Percentiles rank a stretch among this genome's conserved stretches.
phyloP scores from a whole-genome alignment of 768 basidiomycete species.

The Leccinellum luteum region DNA sequence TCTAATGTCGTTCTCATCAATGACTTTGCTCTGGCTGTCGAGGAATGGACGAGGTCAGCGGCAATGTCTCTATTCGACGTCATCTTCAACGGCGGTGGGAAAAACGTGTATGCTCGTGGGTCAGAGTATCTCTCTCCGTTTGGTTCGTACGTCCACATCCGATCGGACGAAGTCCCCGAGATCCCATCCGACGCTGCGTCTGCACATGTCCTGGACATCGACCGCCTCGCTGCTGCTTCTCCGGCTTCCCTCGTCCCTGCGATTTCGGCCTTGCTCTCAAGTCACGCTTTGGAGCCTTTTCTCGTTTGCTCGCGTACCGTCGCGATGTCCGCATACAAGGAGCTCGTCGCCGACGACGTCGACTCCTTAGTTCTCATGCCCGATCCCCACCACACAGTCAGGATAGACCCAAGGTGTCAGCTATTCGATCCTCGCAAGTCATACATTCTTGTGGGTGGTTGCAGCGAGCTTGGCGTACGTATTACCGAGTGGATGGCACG shows the following conservation, averaged over 20 bases:
- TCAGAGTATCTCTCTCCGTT: constrained; percentile 22
- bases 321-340: constrained; percentile 12
- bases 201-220: constrained; percentile 21
- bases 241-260: constrained; percentile 17
- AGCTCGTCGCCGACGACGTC: background rate
- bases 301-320: constrained; percentile 5
- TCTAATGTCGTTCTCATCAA: constrained; percentile 12
- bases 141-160: constrained; percentile 26
- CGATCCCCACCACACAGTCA: background rate
- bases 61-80: constrained; percentile 19
- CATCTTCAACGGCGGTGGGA: constrained; percentile 24
- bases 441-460: constrained; percentile 20
- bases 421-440: constrained; percentile 31
- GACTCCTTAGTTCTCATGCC: constrained; percentile 22
- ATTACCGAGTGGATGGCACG: constrained; percentile 34
- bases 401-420: constrained; percentile 26
- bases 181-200: constrained; percentile 19
- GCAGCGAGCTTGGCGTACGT: constrained; percentile 24
- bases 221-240: constrained; percentile 18
- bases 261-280: constrained; percentile 18
- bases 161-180: constrained; percentile 11
- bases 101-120: constrained; percentile 13
- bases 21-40: constrained; percentile 6
- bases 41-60: constrained; percentile 17
- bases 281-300: constrained; percentile 18